Evolutionary conservation across 441 rosid genomes (phyloP), one percentile per base, ranked within the genome.

Genomic region (Theobroma grandiflorum): DNA sequence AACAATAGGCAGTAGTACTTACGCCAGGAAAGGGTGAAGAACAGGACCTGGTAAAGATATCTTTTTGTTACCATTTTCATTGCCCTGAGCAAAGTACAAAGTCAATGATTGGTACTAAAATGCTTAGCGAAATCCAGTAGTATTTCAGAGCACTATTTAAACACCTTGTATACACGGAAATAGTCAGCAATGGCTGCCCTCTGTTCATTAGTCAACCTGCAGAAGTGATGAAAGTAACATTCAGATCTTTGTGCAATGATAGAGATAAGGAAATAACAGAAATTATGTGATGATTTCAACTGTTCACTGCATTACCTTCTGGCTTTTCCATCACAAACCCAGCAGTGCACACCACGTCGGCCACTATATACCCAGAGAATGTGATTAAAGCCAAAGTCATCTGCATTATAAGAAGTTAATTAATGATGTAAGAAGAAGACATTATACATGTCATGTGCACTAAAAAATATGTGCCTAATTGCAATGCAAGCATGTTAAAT

Each of bases 251-350:
- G 8, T 31, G 49, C 43, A 50, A 70, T 22, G 63, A 31, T 77
- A 71, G 8, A 61, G 20, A 49, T 9, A 80, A 6, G 26, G 11
- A 63, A 9, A 31, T 37, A 69, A 45, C 63, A 72, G 63, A 37
- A 64, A 57, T 15, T 67, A 47, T 76, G 63, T 52, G 35, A 66
- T 15, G 8, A 52, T 59, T 55, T 43, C 68, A 69, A 74, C 52
- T 31, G 37, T 50, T 65, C 78, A 55, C 12, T 26, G 71, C 57
- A 79, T 79, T 78, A 93, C 99, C 98, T 91, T 85, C 97, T 92
- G 63, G 98, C 98, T 91, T 89, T 96, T 62, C 90, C 90, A 86
- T 96, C 98, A 87, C 97, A 96, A 84, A 96, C 99, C 99, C 98
- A 96, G 84, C 97, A 96, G 76, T 96, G 99, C 81, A 96, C 98